These are phyloP conservation scores for Aspergillus flavus DNA, from an alignment of 2,329 filamentous ascomycete species.

Conservation along the genomic window DNA sequence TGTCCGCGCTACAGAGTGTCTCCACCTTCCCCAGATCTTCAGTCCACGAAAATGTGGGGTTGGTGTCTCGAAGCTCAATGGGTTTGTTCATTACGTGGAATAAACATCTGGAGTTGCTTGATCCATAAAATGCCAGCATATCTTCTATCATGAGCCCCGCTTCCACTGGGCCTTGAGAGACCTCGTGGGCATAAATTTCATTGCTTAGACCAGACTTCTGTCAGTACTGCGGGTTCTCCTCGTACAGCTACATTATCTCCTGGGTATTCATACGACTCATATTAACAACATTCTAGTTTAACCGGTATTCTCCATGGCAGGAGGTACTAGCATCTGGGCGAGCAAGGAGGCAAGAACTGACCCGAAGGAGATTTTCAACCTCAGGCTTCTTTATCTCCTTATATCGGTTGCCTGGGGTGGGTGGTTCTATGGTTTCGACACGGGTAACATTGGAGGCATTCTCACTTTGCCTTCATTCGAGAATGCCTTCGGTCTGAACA, in stretches of 20 bases:
- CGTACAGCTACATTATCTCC: no score
- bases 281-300: neutral
- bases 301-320: neutral
- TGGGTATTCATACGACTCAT: no score
- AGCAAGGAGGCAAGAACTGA: neutral
- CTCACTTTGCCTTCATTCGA: slow-evolving; percentile 40
- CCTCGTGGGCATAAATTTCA: rapidly evolving
- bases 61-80: neutral
- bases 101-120: neutral
- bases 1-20: neutral
- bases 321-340: neutral
- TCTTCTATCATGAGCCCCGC: neutral
- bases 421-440: slow-evolving; percentile 44
- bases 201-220: neutral
- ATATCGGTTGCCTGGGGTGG: slow-evolving; percentile 30
- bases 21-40: neutral
- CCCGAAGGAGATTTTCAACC: neutral
- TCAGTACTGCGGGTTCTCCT: neutral
- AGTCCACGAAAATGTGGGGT: neutral
- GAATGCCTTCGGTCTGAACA: neutral
- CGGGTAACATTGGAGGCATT: slow-evolving; percentile 44
- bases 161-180: neutral
- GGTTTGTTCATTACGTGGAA: neutral
- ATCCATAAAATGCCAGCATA: neutral
- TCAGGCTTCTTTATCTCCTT: neutral